Percentiles rank a stretch among this genome's conserved stretches.
These are phyloP conservation scores for Pyrenopolyporus hunteri DNA, from an alignment of 495 filamentous ascomycete genomes.

Conservation along the genomic window DNA sequence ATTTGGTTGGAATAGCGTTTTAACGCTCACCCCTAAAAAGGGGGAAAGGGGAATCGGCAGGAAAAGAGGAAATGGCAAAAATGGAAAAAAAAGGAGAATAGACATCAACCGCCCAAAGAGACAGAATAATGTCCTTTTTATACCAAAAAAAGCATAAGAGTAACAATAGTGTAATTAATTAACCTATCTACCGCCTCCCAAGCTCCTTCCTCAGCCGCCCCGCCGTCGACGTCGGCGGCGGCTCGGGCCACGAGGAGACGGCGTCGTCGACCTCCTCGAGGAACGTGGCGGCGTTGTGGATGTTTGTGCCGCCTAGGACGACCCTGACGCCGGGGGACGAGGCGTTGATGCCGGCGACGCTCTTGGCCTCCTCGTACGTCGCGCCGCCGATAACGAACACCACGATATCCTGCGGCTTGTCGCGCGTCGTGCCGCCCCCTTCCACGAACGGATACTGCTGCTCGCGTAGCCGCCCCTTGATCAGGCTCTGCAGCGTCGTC, in stretches of 20 bases:
- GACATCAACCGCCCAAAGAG: no score
- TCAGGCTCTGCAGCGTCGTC: constrained; percentile 84
- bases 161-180: no score
- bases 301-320: constrained; percentile 81
- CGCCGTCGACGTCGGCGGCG: constrained; percentile 68
- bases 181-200: constrained; percentile 50
- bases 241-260: constrained; percentile 80
- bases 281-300: constrained; percentile 87
- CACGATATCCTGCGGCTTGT: constrained; percentile 96
- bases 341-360: constrained; percentile 89
- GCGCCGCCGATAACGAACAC: constrained; percentile 92
- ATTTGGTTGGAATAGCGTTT: no score
- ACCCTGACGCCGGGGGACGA: constrained; percentile 86
- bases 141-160: background rate
- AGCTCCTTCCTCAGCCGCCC: constrained; percentile 73
- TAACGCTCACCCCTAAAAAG: no score
- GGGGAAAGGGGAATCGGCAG: no score
- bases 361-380: constrained; percentile 96
- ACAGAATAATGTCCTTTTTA: no score
- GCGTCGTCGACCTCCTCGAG: constrained; percentile 85
- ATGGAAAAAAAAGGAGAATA: no score
- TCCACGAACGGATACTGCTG: constrained; percentile 92
- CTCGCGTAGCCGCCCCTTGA: constrained; percentile 86
- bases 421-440: constrained; percentile 77
- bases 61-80: no score